Evolutionary conservation across 2,329 filamentous ascomycete species (phyloP), one percentile per base, ranked within the genome.

Genomic region (Trichoderma guizhouense): DNA sequence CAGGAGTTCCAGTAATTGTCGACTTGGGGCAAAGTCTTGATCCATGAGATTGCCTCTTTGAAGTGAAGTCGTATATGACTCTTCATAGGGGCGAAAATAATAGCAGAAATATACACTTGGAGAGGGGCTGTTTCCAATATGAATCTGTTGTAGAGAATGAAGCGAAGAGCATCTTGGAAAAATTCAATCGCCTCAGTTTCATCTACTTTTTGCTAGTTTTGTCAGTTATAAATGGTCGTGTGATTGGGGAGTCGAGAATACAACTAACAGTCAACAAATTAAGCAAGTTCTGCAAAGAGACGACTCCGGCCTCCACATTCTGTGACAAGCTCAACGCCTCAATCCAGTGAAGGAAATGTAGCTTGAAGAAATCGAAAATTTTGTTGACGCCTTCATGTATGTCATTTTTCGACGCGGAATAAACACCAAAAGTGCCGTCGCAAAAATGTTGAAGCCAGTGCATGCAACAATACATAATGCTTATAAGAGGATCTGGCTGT

Each of bases 401-500:
- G 12, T 39, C 1, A 7, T 18, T 5, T 18, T 62, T 8, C 3
- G 14, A 18, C 1, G 0, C 26, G 2, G 12, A 21, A 43, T 39
- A 5, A 11, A 6, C n/a, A n/a, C 14, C 21, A 18, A 26, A 26
- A 43, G 12, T 18, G 34, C 60, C 32, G 8, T 39, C 21, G 21
- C 60, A 62, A 24, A 77, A 68, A 74, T 43, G 36, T 26, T 74
- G 61, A 43, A 75, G 65, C 77, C 75, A 78, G 62, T 72, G 71
- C 7, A 74, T 30, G 30, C 72, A 76, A 1, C 72, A 72, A 60
- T 78, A 79, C 9, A 24, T 8, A 14, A 69, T 30, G 15, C 15
- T 18, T 3, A 15, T 15, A 43, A 43, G 36, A 4, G 36, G 36
- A 43, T 43, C 36, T 43, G 36, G 36, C 36, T 43, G 36, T 18